Percentiles rank a stretch among this genome's conserved stretches.
phyloP scores from a whole-genome alignment of 2,329 filamentous ascomycete genomes.

The Colletotrichum trifolii region DNA sequence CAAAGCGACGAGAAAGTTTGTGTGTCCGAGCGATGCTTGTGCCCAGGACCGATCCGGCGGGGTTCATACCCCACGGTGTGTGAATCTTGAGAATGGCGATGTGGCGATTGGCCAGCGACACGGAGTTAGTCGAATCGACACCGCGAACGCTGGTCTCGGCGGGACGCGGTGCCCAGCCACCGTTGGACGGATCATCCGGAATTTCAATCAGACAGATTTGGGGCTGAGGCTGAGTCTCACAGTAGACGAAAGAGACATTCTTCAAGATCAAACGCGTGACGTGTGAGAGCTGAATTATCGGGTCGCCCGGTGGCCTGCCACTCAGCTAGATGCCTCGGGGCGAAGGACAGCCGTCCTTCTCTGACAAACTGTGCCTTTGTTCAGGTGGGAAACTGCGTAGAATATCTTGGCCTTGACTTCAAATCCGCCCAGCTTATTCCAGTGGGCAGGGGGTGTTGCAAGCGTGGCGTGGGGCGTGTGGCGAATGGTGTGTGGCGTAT shows the following conservation, averaged over 20 bases:
- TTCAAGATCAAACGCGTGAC: slow-evolving; percentile 3
- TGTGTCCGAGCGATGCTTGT: slow-evolving; percentile 18
- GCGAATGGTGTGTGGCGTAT: no score
- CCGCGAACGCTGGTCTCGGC: slow-evolving; percentile 1
- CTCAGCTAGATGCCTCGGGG: not conserved
- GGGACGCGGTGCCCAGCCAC: not conserved
- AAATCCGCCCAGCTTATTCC: no score
- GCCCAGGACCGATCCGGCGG: slow-evolving; percentile 10
- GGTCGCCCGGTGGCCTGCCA: slow-evolving; percentile 6
- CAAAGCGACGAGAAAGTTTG: slow-evolving; percentile 26
- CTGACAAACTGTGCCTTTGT: no score
- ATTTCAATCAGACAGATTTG: not conserved
- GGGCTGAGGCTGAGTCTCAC: not conserved
- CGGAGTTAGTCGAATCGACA: slow-evolving; percentile 14
- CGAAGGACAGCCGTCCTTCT: no score
- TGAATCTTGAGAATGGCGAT: slow-evolving; percentile 5
- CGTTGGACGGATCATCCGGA: slow-evolving; percentile 8
- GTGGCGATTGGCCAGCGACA: slow-evolving; percentile 8
- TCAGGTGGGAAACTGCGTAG: no score
- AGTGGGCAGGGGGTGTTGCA: no score
- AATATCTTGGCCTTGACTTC: no score
- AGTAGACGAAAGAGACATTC: not conserved
- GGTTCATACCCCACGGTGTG: not conserved
- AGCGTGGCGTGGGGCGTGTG: no score
- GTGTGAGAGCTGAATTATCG: not conserved